Conservation (phyloP, 1,284 basidiomycete species). For the Cutaneotrichosporon cutaneum region DNA sequence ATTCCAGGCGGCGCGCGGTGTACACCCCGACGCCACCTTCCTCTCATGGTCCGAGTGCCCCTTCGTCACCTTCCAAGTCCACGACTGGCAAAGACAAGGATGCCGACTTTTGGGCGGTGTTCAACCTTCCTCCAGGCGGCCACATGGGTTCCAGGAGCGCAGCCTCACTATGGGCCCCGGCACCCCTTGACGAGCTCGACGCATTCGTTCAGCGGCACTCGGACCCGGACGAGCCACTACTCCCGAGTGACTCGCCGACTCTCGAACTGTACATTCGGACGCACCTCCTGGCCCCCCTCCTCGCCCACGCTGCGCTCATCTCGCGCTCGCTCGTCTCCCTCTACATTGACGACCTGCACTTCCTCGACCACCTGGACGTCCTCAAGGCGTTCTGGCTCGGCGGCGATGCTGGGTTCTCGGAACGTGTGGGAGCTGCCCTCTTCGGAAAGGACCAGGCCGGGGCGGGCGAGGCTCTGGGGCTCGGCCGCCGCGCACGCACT, state of each 20-base stretch:
- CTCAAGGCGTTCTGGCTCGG: slow-evolving; percentile 46
- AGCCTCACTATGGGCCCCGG: slow-evolving; percentile 31
- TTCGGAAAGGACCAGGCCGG: slow-evolving; percentile 44
- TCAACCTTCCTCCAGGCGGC: slow-evolving; percentile 32
- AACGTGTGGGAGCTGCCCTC: slow-evolving; percentile 38
- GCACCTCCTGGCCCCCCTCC: slow-evolving; percentile 40
- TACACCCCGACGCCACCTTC: slow-evolving; percentile 3
- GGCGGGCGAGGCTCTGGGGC: slow-evolving; percentile 29
- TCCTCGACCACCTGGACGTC: slow-evolving; percentile 47
- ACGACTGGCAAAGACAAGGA: background rate
- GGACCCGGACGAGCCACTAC: slow-evolving; percentile 25
- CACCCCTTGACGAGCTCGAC: slow-evolving; percentile 32
- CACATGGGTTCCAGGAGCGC: slow-evolving; percentile 21
- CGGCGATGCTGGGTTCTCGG: slow-evolving; percentile 41
- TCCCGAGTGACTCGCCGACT: slow-evolving; percentile 36
- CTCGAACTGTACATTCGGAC: slow-evolving; percentile 39
- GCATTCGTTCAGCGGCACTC: slow-evolving; percentile 35
- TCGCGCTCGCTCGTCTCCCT: slow-evolving; percentile 44
- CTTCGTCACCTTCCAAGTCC: background rate
- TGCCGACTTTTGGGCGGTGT: slow-evolving; percentile 29
- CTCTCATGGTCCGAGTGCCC: background rate
- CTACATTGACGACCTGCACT: slow-evolving; percentile 44
- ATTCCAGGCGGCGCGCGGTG: background rate
- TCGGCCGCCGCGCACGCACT: slow-evolving; percentile 20
- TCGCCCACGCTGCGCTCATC: slow-evolving; percentile 38